Percentiles rank a stretch among this genome's conserved stretches.
Conservation (phyloP, 2,329 filamentous ascomycete species). For the Stachybotrys echinatus region DNA sequence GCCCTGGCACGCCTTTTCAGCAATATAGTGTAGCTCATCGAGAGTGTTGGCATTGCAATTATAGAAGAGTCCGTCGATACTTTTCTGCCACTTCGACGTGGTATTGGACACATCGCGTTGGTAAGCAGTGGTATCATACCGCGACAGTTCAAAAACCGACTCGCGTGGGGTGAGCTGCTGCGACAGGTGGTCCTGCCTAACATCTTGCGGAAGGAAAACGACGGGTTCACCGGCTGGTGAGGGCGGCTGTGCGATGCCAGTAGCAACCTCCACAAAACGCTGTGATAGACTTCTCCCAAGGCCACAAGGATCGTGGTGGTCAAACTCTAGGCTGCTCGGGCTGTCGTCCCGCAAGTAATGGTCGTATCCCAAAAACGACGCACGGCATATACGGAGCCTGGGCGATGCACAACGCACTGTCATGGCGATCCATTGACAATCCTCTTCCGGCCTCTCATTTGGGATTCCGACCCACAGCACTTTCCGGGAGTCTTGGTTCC, state of each 20-base stretch:
- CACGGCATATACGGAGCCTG: constrained; percentile 35
- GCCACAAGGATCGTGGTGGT: constrained; percentile 35
- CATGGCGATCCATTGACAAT: constrained; percentile 37
- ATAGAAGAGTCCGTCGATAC: constrained; percentile 37
- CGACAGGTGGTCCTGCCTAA: constrained; percentile 17
- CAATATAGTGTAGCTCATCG: constrained; percentile 38
- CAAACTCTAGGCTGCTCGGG: constrained; percentile 24
- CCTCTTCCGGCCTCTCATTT: constrained; percentile 29
- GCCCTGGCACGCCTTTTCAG: constrained; percentile 36
- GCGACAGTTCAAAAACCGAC: constrained; percentile 18
- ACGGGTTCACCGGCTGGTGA: constrained; percentile 24
- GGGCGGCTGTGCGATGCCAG: constrained; percentile 32
- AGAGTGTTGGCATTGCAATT: constrained; percentile 38
- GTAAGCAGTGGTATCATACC: constrained; percentile 31
- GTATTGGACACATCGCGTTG: constrained; percentile 30
- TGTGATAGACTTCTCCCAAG: constrained; percentile 34
- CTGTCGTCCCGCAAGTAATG: constrained; percentile 28
- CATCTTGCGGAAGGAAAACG: constrained; percentile 24
- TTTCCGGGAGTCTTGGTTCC: constrained; percentile 25
- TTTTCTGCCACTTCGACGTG: constrained; percentile 35
- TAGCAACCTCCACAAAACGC: constrained; percentile 41
- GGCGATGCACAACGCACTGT: constrained; percentile 28
- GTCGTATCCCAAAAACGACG: constrained; percentile 38
- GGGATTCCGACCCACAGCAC: constrained; percentile 41
- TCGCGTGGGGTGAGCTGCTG: constrained; percentile 17